Evolutionary conservation across 2,329 filamentous ascomycete species (phyloP).

Genomic region (Sclerotinia sclerotiorum): DNA sequence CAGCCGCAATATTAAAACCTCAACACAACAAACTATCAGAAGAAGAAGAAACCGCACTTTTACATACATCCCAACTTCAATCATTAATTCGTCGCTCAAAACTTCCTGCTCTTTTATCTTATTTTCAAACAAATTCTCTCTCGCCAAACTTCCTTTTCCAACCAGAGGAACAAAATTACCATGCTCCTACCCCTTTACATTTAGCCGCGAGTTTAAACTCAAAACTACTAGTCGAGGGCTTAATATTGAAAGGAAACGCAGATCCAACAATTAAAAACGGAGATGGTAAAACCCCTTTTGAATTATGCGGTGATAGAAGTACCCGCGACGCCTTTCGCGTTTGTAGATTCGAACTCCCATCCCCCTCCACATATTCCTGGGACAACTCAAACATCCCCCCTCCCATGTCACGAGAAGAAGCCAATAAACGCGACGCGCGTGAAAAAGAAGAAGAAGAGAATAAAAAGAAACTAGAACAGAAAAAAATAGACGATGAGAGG

Average conservation of each 20-base stretch:
- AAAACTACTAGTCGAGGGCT: slow-evolving; percentile 70
- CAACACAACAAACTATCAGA: slow-evolving; percentile 64
- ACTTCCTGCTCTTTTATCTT: slow-evolving; percentile 80
- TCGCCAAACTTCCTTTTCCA: slow-evolving; percentile 72
- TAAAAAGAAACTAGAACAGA: slow-evolving; percentile 66
- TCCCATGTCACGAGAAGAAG: slow-evolving; percentile 68
- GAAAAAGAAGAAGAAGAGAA: slow-evolving; percentile 69
- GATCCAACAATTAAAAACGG: slow-evolving; percentile 69
- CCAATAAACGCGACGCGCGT: slow-evolving; percentile 64
- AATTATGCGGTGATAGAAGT: slow-evolving; percentile 78
- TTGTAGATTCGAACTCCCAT: slow-evolving; percentile 68
- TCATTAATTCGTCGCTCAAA: slow-evolving; percentile 87
- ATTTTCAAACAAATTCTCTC: slow-evolving; percentile 74
- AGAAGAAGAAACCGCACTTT: slow-evolving; percentile 75
- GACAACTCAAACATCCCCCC: slow-evolving; percentile 70
- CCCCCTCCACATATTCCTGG: slow-evolving; percentile 53
- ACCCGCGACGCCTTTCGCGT: slow-evolving; percentile 92
- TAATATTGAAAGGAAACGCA: slow-evolving; percentile 72
- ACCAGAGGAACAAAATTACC: slow-evolving; percentile 68
- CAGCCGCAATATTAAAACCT: slow-evolving; percentile 46
- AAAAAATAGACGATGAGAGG: slow-evolving; percentile 67
- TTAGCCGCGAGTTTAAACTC: slow-evolving; percentile 81
- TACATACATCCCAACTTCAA: slow-evolving; percentile 88
- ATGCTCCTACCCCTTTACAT: slow-evolving; percentile 78
- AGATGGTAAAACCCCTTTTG: slow-evolving; percentile 84